Percentiles rank a stretch among this genome's conserved stretches.
Conservation (phyloP, 2,329 filamentous ascomycete species). For the Fusarium poae region DNA sequence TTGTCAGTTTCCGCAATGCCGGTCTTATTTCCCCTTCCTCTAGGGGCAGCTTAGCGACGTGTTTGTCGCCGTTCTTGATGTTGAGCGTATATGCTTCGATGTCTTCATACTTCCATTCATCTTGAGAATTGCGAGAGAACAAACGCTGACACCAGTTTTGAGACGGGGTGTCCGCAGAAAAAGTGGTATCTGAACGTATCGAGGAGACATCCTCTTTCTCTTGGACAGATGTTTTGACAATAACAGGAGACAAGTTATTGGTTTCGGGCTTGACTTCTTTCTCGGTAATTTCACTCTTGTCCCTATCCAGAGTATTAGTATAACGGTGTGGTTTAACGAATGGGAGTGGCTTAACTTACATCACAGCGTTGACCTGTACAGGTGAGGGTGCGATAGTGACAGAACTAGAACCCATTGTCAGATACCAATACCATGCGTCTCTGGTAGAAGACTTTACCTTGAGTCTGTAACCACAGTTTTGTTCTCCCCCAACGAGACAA, state of each 20-base stretch:
- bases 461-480: background rate
- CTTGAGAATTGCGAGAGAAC: background rate
- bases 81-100: background rate
- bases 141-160: slow-evolving; percentile 4
- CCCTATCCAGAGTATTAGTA: background rate
- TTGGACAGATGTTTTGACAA: accelerated
- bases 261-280: background rate
- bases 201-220: background rate
- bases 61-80: background rate
- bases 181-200: background rate
- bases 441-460: background rate
- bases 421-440: background rate
- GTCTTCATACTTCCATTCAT: background rate
- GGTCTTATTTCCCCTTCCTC: background rate
- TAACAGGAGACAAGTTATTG: background rate
- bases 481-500: background rate
- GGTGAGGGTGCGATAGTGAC: background rate
- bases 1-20: accelerated
- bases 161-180: accelerated
- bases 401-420: background rate
- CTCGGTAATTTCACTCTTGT: background rate
- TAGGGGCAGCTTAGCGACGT: background rate
- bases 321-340: background rate
- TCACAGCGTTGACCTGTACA: background rate
- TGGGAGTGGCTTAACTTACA: background rate